These are phyloP conservation scores for Cladosporium sp. DNA, from an alignment of 2,329 filamentous ascomycete genomes.

Conservation along the genomic window DNA sequence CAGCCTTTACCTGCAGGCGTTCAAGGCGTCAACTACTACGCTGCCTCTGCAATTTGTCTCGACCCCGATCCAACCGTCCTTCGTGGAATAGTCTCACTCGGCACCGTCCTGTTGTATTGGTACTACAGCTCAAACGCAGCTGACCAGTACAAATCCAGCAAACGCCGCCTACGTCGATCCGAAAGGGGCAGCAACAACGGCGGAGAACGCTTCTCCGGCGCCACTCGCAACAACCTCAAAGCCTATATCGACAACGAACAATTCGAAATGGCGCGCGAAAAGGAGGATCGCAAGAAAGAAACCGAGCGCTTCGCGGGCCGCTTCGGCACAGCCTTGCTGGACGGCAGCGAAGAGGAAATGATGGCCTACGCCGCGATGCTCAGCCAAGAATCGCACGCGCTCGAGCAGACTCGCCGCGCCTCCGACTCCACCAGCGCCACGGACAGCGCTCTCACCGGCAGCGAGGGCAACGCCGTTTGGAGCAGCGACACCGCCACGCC, in stretches of 20 bases:
- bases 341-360: conserved; percentile 57
- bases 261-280: conserved; percentile 71
- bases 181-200: conserved; percentile 59
- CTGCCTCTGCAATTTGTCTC: conserved; percentile 77
- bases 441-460: conserved; percentile 33
- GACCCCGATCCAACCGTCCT: conserved; percentile 84
- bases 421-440: conserved; percentile 38
- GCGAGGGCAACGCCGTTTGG: conserved; percentile 31
- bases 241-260: conserved; percentile 86
- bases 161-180: conserved; percentile 71
- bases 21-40: conserved; percentile 67
- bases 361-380: conserved; percentile 60
- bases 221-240: conserved; percentile 65
- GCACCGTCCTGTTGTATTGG: conserved; percentile 88
- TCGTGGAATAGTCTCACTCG: conserved; percentile 81
- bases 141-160: conserved; percentile 69
- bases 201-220: conserved; percentile 57
- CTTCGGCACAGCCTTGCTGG: conserved; percentile 76
- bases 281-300: conserved; percentile 62
- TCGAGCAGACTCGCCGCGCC: conserved; percentile 45
- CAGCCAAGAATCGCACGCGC: conserved; percentile 55
- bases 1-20: conserved; percentile 64
- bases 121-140: conserved; percentile 79
- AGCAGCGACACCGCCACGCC: conserved; percentile 25
- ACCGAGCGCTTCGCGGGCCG: conserved; percentile 67